Percentiles rank a stretch among this genome's conserved stretches.
Evolutionary conservation across 2,329 filamentous ascomycete genomes (phyloP).

Genomic region (Akanthomyces dipterigenus): DNA sequence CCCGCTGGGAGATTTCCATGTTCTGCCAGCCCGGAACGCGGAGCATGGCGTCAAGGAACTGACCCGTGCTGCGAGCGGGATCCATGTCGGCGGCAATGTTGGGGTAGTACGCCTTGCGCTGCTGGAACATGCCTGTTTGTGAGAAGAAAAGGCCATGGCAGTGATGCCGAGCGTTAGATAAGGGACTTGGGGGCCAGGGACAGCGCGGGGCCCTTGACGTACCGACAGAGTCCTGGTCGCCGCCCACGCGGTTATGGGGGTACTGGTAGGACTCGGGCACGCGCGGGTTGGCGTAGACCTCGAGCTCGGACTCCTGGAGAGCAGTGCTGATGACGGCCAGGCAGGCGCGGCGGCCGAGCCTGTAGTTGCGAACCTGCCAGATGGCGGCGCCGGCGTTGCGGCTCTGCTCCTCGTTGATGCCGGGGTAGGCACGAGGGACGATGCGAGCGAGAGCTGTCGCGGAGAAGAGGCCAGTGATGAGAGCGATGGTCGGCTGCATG

Average conservation of each 20-base stretch:
- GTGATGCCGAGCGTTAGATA: too few relatives aligned
- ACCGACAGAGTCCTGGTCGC: constrained; percentile 3
- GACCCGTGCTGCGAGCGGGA: not conserved
- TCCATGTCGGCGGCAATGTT: constrained; percentile 2
- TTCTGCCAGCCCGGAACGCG: not conserved
- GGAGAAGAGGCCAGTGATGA: not conserved
- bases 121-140: constrained; percentile 7
- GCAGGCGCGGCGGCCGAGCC: not conserved
- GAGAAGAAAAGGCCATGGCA: not conserved
- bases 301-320: constrained; percentile 1
- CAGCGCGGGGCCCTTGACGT: not conserved
- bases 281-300: not conserved
- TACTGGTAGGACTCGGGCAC: not conserved
- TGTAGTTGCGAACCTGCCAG: not conserved
- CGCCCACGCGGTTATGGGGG: not conserved
- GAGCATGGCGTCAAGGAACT: not conserved
- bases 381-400: constrained; percentile 1
- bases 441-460: not conserved
- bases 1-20: not conserved
- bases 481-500: not conserved
- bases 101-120: not conserved
- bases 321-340: not conserved
- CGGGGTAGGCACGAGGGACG: not conserved
- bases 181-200: too few relatives aligned
- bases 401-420: not conserved